Conservation (phyloP, 371 early-diverging fungal genomes). For the Mucor indicus region DNA sequence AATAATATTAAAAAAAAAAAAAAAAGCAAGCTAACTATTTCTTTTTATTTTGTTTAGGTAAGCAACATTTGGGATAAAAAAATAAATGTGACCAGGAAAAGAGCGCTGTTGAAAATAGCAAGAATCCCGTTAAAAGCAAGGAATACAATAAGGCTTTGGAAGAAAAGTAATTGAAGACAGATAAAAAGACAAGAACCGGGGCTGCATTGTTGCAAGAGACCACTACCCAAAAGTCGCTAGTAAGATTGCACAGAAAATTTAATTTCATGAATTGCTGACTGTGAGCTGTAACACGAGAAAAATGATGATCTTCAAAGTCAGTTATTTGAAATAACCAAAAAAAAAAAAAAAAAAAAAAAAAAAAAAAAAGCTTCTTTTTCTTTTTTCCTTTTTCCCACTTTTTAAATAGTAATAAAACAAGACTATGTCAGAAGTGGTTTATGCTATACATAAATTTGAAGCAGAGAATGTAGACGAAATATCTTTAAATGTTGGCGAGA, state of each 20-base stretch:
- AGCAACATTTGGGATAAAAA: not conserved
- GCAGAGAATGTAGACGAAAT: conserved; percentile 78
- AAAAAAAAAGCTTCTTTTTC: too few relatives aligned
- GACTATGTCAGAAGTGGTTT: conserved; percentile 52
- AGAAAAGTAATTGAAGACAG: not conserved
- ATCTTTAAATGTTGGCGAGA: conserved; percentile 64
- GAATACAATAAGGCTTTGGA: not conserved
- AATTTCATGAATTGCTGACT: too few relatives aligned
- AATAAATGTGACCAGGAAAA: not conserved
- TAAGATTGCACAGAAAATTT: too few relatives aligned
- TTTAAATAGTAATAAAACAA: too few relatives aligned
- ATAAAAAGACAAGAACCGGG: too few relatives aligned
- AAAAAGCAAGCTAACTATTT: not conserved
- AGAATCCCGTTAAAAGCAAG: not conserved
- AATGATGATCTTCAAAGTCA: too few relatives aligned
- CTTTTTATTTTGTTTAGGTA: not conserved
- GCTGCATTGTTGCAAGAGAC: too few relatives aligned
- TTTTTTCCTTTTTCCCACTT: too few relatives aligned
- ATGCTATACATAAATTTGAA: conserved; percentile 58
- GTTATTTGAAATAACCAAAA: too few relatives aligned
- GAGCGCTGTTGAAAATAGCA: not conserved
- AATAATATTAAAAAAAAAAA: not conserved
- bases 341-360: too few relatives aligned
- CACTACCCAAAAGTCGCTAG: too few relatives aligned
- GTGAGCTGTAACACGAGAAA: too few relatives aligned